These are phyloP conservation scores for Platanus orientalis DNA, from an alignment of 164 flowering plant genomes.

Conservation along the genomic window DNA sequence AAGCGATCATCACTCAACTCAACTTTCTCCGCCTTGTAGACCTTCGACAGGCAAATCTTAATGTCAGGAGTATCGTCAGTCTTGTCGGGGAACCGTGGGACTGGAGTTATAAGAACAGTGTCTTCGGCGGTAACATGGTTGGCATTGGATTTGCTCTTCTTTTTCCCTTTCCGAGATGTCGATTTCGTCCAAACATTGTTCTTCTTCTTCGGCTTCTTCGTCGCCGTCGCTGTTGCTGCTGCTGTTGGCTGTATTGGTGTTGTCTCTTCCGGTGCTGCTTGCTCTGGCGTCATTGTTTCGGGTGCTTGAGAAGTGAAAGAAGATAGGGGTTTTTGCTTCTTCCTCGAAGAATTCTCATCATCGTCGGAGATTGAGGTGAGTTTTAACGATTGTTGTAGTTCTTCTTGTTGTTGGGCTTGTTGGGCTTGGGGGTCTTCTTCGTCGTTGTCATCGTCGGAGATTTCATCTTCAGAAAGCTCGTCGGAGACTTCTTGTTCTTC, in stretches of 20 bases:
- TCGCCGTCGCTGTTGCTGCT: constrained; percentile 2
- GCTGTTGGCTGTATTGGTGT: not conserved
- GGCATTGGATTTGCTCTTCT: constrained; percentile 46
- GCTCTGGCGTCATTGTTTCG: not conserved
- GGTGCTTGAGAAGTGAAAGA: constrained; percentile 13
- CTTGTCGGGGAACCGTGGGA: constrained; percentile 66
- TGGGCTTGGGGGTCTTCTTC: constrained; percentile 1
- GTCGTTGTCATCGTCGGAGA: constrained; percentile 16
- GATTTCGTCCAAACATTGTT: constrained; percentile 72
- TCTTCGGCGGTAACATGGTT: constrained; percentile 34
- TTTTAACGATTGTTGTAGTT: constrained; percentile 20
- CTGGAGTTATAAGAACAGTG: constrained; percentile 57
- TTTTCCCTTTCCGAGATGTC: constrained; percentile 58
- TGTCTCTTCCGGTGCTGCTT: not conserved
- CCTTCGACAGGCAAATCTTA: constrained; percentile 74
- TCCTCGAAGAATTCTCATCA: constrained; percentile 32
- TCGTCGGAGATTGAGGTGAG: constrained; percentile 12
- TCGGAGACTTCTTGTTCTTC: constrained; percentile 30
- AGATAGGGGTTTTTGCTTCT: constrained; percentile 52
- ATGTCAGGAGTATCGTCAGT: constrained; percentile 64
- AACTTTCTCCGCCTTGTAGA: constrained; percentile 89
- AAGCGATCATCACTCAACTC: constrained; percentile 86
- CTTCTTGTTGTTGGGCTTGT: constrained; percentile 8
- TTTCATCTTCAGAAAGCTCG: constrained; percentile 37
- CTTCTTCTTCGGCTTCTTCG: constrained; percentile 67